phyloP scores from a whole-genome alignment of 768 basidiomycete genomes.

The Tricholoma flavovirens region DNA sequence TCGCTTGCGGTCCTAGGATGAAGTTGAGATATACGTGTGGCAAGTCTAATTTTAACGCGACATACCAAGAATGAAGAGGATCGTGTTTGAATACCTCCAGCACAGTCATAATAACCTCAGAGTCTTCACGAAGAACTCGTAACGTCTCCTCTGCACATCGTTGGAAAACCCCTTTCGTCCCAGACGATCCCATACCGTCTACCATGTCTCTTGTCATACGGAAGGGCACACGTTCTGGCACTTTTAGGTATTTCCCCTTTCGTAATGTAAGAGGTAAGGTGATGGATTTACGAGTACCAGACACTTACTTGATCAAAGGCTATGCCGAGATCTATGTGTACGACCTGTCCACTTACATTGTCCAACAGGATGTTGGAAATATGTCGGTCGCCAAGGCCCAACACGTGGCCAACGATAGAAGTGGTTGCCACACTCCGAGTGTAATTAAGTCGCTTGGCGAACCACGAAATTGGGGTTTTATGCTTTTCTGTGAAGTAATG shows the following conservation, averaged over 20 bases:
- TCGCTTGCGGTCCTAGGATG: conserved; percentile 68
- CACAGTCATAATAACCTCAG: conserved; percentile 88
- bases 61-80: conserved; percentile 86
- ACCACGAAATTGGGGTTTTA: conserved; percentile 88
- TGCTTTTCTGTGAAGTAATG: conserved; percentile 92
- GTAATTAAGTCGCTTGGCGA: conserved; percentile 83
- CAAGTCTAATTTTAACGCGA: neutral
- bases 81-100: conserved; percentile 97
- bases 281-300: neutral
- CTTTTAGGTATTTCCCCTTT: conserved; percentile 71
- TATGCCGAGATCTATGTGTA: conserved; percentile 96
- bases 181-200: conserved; percentile 88
- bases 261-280: conserved; percentile 2
- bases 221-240: conserved; percentile 92
- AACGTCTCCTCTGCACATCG: conserved; percentile 93
- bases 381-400: conserved; percentile 93
- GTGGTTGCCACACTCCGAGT: conserved; percentile 89
- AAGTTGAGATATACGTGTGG: neutral
- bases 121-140: conserved; percentile 79
- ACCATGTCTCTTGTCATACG: conserved; percentile 91
- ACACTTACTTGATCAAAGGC: conserved; percentile 84
- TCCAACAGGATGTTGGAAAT: conserved; percentile 90
- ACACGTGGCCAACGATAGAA: conserved; percentile 88
- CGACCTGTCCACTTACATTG: conserved; percentile 72
- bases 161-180: conserved; percentile 91